Conservation (phyloP, 2,329 filamentous ascomycete species). For the Tolypocladium album region DNA sequence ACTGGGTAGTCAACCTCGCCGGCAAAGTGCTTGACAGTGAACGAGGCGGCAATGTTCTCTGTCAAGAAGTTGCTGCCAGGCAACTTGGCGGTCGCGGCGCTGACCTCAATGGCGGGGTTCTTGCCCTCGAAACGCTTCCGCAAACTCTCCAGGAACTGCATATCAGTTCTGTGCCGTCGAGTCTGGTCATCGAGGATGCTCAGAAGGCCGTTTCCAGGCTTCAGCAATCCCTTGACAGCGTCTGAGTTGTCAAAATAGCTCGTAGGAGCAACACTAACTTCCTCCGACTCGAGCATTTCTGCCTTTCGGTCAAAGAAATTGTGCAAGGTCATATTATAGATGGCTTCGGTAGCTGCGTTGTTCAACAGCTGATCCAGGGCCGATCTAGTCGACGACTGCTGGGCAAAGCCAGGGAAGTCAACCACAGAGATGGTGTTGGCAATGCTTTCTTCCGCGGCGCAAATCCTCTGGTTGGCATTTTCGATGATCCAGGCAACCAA, state of each 20-base stretch:
- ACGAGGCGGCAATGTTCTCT: conserved; percentile 67
- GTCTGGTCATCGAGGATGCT: conserved; percentile 96
- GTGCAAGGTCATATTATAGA: conserved; percentile 89
- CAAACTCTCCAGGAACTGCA: conserved; percentile 82
- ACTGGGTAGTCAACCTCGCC: conserved; percentile 93
- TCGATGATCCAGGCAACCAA: conserved; percentile 92
- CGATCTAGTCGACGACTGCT: conserved; percentile 72
- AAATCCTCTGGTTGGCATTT: conserved; percentile 80
- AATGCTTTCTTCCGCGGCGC: conserved; percentile 76
- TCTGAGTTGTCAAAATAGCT: conserved; percentile 98
- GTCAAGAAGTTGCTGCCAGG: conserved; percentile 87
- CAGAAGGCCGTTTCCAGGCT: conserved; percentile 82
- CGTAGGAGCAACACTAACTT: conserved; percentile 79
- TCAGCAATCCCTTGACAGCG: conserved; percentile 82
- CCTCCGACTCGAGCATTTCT: conserved; percentile 87
- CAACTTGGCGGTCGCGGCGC: conserved; percentile 61
- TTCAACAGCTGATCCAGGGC: conserved; percentile 85
- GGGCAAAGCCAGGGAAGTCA: conserved; percentile 92
- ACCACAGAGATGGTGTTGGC: conserved; percentile 91
- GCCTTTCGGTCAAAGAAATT: conserved; percentile 95
- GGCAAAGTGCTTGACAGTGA: conserved; percentile 90
- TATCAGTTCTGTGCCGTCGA: conserved; percentile 74
- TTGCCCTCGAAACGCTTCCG: conserved; percentile 91
- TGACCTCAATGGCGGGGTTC: conserved; percentile 79
- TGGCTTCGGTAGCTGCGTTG: conserved; percentile 83